Evolutionary conservation across 1,284 basidiomycete genomes (phyloP).

Genomic region (Naganishia albida): DNA sequence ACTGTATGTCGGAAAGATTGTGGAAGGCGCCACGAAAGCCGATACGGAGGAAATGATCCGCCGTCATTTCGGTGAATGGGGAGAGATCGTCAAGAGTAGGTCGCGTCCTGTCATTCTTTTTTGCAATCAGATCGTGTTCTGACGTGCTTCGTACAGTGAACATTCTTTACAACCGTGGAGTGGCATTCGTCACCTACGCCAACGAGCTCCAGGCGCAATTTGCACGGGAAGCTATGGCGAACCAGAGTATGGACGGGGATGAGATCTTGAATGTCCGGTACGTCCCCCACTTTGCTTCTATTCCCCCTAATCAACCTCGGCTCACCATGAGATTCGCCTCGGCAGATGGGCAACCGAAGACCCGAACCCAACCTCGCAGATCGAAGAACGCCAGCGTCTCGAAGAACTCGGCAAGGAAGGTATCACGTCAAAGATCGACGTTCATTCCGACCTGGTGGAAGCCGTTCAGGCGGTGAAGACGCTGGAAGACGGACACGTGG

Average conservation of each 20-base stretch:
- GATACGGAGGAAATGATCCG: slow-evolving; percentile 88
- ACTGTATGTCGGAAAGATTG: slow-evolving; percentile 90
- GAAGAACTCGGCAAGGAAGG: slow-evolving; percentile 80
- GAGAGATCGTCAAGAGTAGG: slow-evolving; percentile 88
- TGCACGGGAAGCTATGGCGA: slow-evolving; percentile 98
- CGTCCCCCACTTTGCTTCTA: slow-evolving; percentile 31
- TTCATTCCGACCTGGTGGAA: slow-evolving; percentile 80
- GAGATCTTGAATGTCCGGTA: slow-evolving; percentile 93
- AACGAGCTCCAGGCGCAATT: slow-evolving; percentile 87
- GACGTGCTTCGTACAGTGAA: slow-evolving; percentile 62
- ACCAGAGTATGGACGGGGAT: slow-evolving; percentile 95
- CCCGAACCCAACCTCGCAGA: slow-evolving; percentile 85
- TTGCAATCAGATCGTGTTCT: slow-evolving; percentile 19
- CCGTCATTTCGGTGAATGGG: slow-evolving; percentile 95
- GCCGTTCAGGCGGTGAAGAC: slow-evolving; percentile 79
- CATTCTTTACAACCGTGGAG: slow-evolving; percentile 87
- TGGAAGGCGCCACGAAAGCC: slow-evolving; percentile 79
- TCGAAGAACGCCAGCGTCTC: slow-evolving; percentile 75
- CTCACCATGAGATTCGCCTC: slow-evolving; percentile 21
- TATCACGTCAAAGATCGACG: slow-evolving; percentile 68
- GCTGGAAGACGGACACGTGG: slow-evolving; percentile 65
- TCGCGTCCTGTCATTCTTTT: slow-evolving; percentile 40
- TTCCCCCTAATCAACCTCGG: not conserved
- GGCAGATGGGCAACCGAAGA: slow-evolving; percentile 92
- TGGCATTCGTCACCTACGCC: slow-evolving; percentile 95